These are phyloP conservation scores for Mortierella alpina DNA, from an alignment of 192 early-diverging fungal species.

Conservation along the genomic window DNA sequence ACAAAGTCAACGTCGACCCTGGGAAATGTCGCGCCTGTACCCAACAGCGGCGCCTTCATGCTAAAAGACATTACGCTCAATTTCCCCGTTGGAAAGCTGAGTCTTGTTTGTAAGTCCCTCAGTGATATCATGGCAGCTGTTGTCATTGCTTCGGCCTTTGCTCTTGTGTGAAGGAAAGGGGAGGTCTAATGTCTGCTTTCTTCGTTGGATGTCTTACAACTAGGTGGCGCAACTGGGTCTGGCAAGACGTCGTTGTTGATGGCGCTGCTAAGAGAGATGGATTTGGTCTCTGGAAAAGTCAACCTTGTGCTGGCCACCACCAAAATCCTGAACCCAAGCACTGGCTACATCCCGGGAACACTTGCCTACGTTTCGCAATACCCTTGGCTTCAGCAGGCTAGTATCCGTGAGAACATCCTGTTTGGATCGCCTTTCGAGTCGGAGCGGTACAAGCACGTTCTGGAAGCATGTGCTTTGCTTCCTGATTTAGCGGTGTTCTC, in stretches of 20 bases:
- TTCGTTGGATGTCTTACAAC: neutral
- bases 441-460: conserved; percentile 63
- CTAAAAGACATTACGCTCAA: conserved; percentile 57
- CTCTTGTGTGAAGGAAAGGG: neutral
- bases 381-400: conserved; percentile 76
- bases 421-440: conserved; percentile 68
- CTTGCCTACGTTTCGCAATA: conserved; percentile 83
- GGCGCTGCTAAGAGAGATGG: conserved; percentile 78
- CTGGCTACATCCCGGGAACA: conserved; percentile 55
- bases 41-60: conserved; percentile 48
- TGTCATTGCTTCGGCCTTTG: neutral
- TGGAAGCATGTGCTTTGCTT: conserved; percentile 70
- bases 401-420: conserved; percentile 78
- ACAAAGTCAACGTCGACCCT: conserved; percentile 11
- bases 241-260: conserved; percentile 89
- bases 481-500: conserved; percentile 68
- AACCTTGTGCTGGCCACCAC: conserved; percentile 44
- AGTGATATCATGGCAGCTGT: neutral
- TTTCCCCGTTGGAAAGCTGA: conserved; percentile 61
- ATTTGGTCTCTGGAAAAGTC: conserved; percentile 52
- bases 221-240: conserved; percentile 82
- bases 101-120: conserved; percentile 57
- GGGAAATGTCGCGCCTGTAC: neutral
- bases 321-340: conserved; percentile 25
- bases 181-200: neutral